Evolutionary conservation across 257 asterid species (phyloP).

Genomic region (Coffea canephora): DNA sequence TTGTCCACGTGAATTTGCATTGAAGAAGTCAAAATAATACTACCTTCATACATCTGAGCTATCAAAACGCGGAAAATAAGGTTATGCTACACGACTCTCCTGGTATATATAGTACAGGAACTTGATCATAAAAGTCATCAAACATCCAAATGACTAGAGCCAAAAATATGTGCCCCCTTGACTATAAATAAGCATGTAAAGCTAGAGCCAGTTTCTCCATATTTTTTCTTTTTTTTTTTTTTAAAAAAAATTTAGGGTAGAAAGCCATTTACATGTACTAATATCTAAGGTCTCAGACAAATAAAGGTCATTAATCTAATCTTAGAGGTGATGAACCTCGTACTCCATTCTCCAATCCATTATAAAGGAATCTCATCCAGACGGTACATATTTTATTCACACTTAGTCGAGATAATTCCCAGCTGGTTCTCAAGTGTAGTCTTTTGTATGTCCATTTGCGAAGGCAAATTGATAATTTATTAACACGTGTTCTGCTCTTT

Average conservation of each 20-base stretch:
- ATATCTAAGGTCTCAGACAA: too few species aligned
- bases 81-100: background rate
- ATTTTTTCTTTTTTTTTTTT: too few species aligned
- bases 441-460: background rate
- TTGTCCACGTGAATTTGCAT: too few species aligned
- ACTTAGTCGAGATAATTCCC: background rate
- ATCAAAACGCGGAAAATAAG: too few species aligned
- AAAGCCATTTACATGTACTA: background rate
- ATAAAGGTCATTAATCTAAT: too few species aligned
- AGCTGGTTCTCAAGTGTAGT: background rate
- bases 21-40: background rate
- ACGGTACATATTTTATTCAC: background rate
- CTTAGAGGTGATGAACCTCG: conserved; percentile 5
- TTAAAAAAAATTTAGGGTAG: too few species aligned
- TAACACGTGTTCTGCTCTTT: background rate
- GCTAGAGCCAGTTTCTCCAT: too few species aligned
- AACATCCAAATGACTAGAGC: too few species aligned
- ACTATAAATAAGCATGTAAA: too few species aligned
- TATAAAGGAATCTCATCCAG: background rate
- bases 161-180: too few species aligned
- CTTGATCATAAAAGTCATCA: too few species aligned
- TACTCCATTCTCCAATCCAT: background rate
- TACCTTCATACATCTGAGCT: background rate
- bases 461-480: background rate
- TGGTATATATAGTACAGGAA: too few species aligned